These are phyloP conservation scores for Candida sojae DNA, from an alignment of 1,139 yeast species.

Conservation along the genomic window DNA sequence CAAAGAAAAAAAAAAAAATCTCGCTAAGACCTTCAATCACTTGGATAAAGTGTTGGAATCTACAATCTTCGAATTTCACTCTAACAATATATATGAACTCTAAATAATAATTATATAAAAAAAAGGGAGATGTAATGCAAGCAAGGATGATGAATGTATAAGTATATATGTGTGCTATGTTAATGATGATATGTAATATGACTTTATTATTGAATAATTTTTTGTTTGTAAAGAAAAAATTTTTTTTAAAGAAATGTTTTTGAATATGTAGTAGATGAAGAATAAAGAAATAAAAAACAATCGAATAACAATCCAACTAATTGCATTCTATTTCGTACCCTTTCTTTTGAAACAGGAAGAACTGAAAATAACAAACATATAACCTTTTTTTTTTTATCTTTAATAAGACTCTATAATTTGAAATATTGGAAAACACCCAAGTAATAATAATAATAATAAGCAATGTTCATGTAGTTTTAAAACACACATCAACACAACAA, in stretches of 20 bases:
- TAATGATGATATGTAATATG: neutral
- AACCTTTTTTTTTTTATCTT: neutral
- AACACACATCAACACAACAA: no score
- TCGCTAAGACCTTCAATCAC: neutral
- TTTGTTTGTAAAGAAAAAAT: neutral
- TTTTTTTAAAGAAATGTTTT: neutral
- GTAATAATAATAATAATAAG: neutral
- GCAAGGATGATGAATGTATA: neutral
- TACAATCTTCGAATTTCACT: neutral
- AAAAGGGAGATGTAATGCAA: slow-evolving; percentile 1
- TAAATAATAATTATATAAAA: neutral
- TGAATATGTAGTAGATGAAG: neutral
- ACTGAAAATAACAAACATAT: neutral
- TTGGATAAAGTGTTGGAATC: neutral
- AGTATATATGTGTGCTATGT: neutral
- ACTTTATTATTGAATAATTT: neutral
- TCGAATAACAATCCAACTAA: neutral
- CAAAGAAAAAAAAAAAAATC: neutral
- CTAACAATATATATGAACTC: neutral
- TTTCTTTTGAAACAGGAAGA: neutral
- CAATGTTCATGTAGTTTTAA: no score
- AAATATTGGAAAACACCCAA: neutral
- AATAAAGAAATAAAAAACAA: neutral
- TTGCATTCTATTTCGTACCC: neutral
- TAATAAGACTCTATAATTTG: neutral